phyloP scores from a whole-genome alignment of 805 yeast species.

The Citeromyces matritensis region DNA sequence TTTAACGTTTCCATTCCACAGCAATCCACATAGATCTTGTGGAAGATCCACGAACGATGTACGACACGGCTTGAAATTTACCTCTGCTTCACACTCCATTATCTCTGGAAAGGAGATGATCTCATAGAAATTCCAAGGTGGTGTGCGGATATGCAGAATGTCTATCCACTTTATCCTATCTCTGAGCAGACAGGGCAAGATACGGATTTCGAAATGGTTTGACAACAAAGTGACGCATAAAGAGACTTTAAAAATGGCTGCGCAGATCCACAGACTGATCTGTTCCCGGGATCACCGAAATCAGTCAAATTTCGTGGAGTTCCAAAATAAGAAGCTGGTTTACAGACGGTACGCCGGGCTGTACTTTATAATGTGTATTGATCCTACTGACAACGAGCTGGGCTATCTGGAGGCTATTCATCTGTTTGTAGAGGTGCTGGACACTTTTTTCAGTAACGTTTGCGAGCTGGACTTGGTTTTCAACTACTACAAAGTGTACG shows the following conservation, averaged over 20 bases:
- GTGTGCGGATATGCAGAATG: constrained; percentile 24
- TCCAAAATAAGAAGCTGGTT: constrained; percentile 52
- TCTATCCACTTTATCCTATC: constrained; percentile 68
- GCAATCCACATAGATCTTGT: background rate
- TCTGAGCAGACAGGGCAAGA: constrained; percentile 87
- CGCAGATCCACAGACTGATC: constrained; percentile 64
- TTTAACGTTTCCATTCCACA: background rate
- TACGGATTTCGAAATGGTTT: constrained; percentile 75
- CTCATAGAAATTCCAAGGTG: background rate
- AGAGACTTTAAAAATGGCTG: constrained; percentile 30
- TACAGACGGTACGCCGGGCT: constrained; percentile 88
- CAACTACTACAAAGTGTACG: constrained; percentile 75
- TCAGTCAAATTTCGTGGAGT: constrained; percentile 31
- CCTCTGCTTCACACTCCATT: background rate
- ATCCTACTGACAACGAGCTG: constrained; percentile 67
- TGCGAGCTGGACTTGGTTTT: constrained; percentile 91
- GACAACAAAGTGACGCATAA: constrained; percentile 14
- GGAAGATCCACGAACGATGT: no score
- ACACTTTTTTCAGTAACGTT: constrained; percentile 75
- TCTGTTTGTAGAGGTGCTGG: constrained; percentile 77
- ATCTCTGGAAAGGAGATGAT: background rate
- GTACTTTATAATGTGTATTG: constrained; percentile 76
- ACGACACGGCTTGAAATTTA: no score
- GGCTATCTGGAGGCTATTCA: constrained; percentile 75
- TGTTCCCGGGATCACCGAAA: constrained; percentile 73